Evolutionary conservation across 2,329 filamentous ascomycete genomes (phyloP).

Genomic region (Emmonsiellopsis sp.): DNA sequence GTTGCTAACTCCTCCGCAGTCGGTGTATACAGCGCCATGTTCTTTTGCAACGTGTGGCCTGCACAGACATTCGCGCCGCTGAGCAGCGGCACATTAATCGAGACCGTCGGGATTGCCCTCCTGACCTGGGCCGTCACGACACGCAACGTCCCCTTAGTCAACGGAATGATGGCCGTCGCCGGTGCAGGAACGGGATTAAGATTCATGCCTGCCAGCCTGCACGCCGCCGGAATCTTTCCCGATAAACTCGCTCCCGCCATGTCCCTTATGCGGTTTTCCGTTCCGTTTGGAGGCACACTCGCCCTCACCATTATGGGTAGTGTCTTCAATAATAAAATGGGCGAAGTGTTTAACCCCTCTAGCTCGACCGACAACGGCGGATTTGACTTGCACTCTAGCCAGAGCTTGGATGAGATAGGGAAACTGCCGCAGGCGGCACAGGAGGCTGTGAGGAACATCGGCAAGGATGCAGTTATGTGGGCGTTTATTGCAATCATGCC

Average conservation of each 20-base stretch:
- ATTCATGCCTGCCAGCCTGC: conserved; percentile 56
- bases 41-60: conserved; percentile 52
- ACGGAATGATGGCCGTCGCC: conserved; percentile 56
- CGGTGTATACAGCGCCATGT: conserved; percentile 50
- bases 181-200: conserved; percentile 55
- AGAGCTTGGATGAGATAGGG: conserved; percentile 30
- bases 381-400: conserved; percentile 22
- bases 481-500: conserved; percentile 54
- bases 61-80: conserved; percentile 53
- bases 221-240: conserved; percentile 54
- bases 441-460: conserved; percentile 31
- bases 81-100: conserved; percentile 46
- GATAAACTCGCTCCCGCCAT: conserved; percentile 49
- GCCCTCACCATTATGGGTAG: conserved; percentile 58
- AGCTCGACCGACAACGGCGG: conserved; percentile 20
- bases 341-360: conserved; percentile 13
- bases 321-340: conserved; percentile 55
- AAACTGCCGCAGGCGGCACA: conserved; percentile 27
- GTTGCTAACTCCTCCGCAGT: conserved; percentile 14
- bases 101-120: conserved; percentile 49
- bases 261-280: conserved; percentile 49
- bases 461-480: conserved; percentile 53
- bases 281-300: conserved; percentile 56
- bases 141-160: conserved; percentile 43
- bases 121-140: conserved; percentile 48